Evolutionary conservation across 1,284 basidiomycete species (phyloP).

Genomic region (Fomitopsis palustris): DNA sequence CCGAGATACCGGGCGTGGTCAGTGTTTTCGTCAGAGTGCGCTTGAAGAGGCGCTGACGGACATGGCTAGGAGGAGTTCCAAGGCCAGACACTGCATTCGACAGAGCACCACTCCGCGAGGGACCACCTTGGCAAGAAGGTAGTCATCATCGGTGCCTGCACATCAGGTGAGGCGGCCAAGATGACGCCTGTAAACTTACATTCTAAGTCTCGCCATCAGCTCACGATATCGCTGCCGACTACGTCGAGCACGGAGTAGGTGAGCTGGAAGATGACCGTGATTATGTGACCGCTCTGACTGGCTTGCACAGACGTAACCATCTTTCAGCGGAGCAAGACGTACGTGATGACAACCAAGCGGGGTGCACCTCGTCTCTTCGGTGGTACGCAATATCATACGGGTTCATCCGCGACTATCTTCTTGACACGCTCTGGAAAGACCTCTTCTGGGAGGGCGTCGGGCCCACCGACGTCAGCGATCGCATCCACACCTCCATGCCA

Average conservation of each 20-base stretch:
- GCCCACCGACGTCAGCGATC: conserved; percentile 47
- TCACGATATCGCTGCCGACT: conserved; percentile 43
- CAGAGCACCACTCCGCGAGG: conserved; percentile 33
- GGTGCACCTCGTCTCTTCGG: conserved; percentile 36
- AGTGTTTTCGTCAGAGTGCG: background rate
- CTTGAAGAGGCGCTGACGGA: background rate
- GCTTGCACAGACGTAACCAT: conserved; percentile 49
- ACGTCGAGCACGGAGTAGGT: conserved; percentile 42
- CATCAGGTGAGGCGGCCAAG: conserved; percentile 30
- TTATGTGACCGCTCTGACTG: background rate
- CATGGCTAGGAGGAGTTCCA: background rate
- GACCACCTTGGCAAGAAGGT: conserved; percentile 44
- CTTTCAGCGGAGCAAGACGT: conserved; percentile 60
- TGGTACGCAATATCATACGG: conserved; percentile 19
- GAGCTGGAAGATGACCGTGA: conserved; percentile 6
- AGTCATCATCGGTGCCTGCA: conserved; percentile 45
- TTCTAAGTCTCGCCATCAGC: conserved; percentile 14
- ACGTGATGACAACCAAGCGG: conserved; percentile 51
- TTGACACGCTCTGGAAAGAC: conserved; percentile 25
- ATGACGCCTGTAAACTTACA: background rate
- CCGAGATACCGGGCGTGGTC: conserved; percentile 41
- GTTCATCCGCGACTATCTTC: background rate
- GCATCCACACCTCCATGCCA: conserved; percentile 48
- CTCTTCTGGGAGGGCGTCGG: conserved; percentile 50
- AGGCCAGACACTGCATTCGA: conserved; percentile 40